phyloP scores from a whole-genome alignment of 169 alveolate species.

The Plasmodium ovale region DNA sequence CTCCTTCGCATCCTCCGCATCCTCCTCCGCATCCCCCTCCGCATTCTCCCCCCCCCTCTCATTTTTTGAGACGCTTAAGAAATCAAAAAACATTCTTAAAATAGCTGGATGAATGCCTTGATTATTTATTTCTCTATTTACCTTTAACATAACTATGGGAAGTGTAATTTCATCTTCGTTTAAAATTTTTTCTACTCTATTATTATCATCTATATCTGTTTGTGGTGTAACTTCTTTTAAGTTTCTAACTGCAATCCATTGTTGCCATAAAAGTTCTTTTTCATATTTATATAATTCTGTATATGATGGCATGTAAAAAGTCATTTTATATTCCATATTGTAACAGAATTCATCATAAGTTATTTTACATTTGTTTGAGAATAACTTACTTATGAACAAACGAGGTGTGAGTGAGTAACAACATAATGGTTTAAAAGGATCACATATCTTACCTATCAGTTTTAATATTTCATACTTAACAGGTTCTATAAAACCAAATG shows the following conservation, averaged over 20 bases:
- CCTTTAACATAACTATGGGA: constrained; percentile 77
- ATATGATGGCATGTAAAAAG: constrained; percentile 84
- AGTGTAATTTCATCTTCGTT: constrained; percentile 81
- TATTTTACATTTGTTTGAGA: constrained; percentile 70
- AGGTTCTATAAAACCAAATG: constrained; percentile 81
- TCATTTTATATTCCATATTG: constrained; percentile 80
- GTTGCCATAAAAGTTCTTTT: constrained; percentile 76
- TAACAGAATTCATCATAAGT: constrained; percentile 83
- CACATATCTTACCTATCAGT: constrained; percentile 84
- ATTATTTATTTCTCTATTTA: constrained; percentile 82
- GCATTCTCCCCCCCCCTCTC: not conserved
- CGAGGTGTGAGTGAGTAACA: constrained; percentile 83
- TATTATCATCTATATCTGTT: constrained; percentile 19
- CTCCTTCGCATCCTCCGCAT: not conserved
- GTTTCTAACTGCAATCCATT: constrained; percentile 25
- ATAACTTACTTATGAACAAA: constrained; percentile 78
- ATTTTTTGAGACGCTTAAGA: constrained; percentile 68
- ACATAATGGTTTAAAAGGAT: constrained; percentile 81
- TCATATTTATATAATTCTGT: constrained; percentile 81
- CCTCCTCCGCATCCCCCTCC: not conserved
- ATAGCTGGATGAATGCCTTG: constrained; percentile 89
- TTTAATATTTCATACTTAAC: constrained; percentile 81
- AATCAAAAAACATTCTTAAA: constrained; percentile 86
- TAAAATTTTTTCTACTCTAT: constrained; percentile 35
- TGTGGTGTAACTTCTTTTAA: constrained; percentile 57